Evolutionary conservation across 139 green algal species (phyloP).

Genomic region (Penium margaritaceum): DNA sequence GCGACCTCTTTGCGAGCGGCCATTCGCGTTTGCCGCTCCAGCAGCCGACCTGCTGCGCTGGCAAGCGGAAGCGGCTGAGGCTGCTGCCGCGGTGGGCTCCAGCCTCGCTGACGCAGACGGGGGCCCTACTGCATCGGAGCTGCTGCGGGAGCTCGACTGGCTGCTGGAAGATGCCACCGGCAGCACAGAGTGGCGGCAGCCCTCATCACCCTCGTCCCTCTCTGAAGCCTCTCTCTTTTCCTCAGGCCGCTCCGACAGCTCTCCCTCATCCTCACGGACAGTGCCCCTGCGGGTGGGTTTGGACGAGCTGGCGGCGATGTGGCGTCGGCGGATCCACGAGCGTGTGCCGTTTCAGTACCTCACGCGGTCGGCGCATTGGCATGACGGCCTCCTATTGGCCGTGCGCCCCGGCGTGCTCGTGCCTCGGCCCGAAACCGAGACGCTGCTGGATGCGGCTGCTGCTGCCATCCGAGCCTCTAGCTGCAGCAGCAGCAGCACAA

Average conservation of each 20-base stretch:
- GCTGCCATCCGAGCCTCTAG: too few species aligned
- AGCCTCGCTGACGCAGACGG: constrained; percentile 29
- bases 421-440: constrained; percentile 83
- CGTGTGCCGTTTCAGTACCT: constrained; percentile 85
- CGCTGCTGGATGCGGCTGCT: constrained; percentile 50
- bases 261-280: too few species aligned
- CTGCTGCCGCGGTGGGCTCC: too few species aligned
- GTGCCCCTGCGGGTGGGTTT: constrained; percentile 22
- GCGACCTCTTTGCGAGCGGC: too few species aligned
- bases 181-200: too few species aligned
- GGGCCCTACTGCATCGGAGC: constrained; percentile 18
- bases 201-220: too few species aligned
- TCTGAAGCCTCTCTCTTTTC: too few species aligned
- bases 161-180: constrained; percentile 48
- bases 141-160: constrained; percentile 43
- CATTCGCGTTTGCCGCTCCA: too few species aligned
- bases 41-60: too few species aligned
- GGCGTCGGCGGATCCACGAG: constrained; percentile 48
- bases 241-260: too few species aligned
- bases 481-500: too few species aligned
- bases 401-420: constrained; percentile 76
- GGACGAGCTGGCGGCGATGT: constrained; percentile 28
- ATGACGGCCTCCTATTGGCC: constrained; percentile 65
- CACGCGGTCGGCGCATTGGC: constrained; percentile 70
- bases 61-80: too few species aligned